Conservation (phyloP, 345 rosid genomes). For the Pistacia atlantica region DNA sequence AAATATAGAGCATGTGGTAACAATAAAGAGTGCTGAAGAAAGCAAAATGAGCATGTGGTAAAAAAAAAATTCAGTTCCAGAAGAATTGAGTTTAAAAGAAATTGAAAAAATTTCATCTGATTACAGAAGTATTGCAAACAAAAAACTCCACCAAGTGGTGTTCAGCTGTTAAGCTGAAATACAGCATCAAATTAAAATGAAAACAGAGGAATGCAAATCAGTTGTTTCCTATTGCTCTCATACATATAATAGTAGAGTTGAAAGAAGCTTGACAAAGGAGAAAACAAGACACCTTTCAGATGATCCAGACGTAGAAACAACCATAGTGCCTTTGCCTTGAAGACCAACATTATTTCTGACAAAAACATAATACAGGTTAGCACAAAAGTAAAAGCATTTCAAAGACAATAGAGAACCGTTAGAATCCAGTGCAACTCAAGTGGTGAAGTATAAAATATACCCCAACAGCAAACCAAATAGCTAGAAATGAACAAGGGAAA, state of each 20-base stretch:
- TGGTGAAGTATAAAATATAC: neutral
- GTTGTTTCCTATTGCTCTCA: neutral
- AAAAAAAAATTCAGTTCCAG: neutral
- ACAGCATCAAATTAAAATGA: neutral
- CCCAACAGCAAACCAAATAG: neutral
- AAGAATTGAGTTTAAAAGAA: neutral
- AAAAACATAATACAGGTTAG: conserved; percentile 19
- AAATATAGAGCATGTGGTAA: neutral
- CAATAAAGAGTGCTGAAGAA: neutral
- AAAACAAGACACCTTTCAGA: conserved; percentile 65
- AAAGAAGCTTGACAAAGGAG: conserved; percentile 11
- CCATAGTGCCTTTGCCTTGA: conserved; percentile 64
- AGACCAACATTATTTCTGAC: conserved; percentile 58
- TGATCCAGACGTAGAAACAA: conserved; percentile 61
- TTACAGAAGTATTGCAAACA: neutral
- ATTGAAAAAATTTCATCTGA: neutral
- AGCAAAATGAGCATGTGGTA: neutral
- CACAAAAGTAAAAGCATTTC: neutral
- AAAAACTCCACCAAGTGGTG: neutral
- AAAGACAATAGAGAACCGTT: neutral
- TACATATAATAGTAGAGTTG: neutral
- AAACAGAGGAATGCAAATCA: conserved; percentile 1
- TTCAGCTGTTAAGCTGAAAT: neutral
- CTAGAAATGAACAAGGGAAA: neutral
- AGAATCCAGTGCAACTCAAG: neutral